Conservation (phyloP, 2,329 filamentous ascomycete genomes). For the Clonostachys rhizophaga region DNA sequence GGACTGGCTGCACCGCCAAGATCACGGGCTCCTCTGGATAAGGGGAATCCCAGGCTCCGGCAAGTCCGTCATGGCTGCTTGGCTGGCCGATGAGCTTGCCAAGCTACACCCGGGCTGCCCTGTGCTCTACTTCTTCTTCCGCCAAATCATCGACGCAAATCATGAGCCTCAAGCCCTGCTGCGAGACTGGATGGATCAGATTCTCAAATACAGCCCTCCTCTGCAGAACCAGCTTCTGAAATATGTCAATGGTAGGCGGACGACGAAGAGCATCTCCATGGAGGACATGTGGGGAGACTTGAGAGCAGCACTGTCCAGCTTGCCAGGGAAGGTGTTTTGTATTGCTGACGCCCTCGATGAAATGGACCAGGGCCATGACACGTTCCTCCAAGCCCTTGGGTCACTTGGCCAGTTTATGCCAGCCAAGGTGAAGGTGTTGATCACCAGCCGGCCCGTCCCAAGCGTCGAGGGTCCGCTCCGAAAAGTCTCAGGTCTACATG, state of each 20-base stretch:
- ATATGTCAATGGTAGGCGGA: background rate
- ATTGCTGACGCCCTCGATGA: background rate
- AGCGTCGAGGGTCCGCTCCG: background rate
- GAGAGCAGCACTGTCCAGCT: background rate
- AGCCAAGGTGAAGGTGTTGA: background rate
- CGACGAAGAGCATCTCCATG: background rate
- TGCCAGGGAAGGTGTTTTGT: background rate
- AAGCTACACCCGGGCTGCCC: background rate
- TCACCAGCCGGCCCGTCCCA: background rate
- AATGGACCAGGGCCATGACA: background rate
- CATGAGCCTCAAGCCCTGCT: background rate
- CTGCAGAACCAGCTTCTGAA: background rate
- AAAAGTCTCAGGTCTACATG: background rate
- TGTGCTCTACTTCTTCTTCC: background rate
- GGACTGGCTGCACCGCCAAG: background rate
- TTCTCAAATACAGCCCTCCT: background rate
- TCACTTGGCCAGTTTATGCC: background rate
- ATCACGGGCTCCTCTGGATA: slow-evolving; percentile 1
- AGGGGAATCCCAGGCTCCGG: background rate
- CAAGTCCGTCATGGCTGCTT: background rate
- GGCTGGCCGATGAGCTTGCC: background rate
- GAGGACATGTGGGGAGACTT: background rate
- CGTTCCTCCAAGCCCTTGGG: background rate
- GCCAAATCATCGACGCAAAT: background rate
- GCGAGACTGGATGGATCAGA: background rate